These are phyloP conservation scores for Lepiota venenata DNA, from an alignment of 768 basidiomycete genomes.

Conservation along the genomic window DNA sequence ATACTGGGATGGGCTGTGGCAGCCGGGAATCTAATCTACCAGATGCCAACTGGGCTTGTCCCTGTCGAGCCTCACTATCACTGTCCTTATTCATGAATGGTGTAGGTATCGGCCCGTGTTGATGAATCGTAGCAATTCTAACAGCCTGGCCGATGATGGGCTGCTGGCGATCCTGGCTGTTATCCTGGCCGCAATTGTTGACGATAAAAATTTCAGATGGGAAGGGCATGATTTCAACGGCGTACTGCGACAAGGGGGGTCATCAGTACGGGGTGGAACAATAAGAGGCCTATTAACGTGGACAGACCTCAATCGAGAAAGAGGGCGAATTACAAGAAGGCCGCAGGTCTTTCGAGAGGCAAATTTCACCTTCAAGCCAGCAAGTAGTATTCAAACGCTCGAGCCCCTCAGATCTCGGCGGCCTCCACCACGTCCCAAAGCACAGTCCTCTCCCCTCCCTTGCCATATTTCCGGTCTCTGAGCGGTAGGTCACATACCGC, in stretches of 20 bases:
- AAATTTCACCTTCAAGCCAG: constrained; percentile 19
- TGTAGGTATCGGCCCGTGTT: constrained; percentile 10
- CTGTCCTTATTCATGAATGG: constrained; percentile 2
- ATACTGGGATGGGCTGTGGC: no score
- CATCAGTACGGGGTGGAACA: not conserved
- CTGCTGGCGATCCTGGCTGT: no score
- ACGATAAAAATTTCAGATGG: not conserved
- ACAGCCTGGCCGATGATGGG: constrained; percentile 3
- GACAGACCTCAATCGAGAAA: constrained; percentile 15
- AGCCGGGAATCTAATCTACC: no score
- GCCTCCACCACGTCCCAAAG: constrained; percentile 16
- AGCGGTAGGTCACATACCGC: not conserved
- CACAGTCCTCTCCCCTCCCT: not conserved
- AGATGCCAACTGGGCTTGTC: no score
- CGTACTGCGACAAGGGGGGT: constrained; percentile 10
- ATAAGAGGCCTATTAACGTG: not conserved
- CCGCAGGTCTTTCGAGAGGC: constrained; percentile 14
- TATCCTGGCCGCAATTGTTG: not conserved
- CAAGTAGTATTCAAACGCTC: constrained; percentile 1
- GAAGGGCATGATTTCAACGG: constrained; percentile 12
- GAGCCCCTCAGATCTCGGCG: constrained; percentile 5
- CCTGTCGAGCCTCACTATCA: not conserved
- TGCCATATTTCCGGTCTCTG: not conserved
- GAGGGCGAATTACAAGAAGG: constrained; percentile 12
- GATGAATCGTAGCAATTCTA: constrained; percentile 13